Evolutionary conservation across 129 eudicot species (phyloP).

Genomic region (Pseudognaphalium luteoalbum): DNA sequence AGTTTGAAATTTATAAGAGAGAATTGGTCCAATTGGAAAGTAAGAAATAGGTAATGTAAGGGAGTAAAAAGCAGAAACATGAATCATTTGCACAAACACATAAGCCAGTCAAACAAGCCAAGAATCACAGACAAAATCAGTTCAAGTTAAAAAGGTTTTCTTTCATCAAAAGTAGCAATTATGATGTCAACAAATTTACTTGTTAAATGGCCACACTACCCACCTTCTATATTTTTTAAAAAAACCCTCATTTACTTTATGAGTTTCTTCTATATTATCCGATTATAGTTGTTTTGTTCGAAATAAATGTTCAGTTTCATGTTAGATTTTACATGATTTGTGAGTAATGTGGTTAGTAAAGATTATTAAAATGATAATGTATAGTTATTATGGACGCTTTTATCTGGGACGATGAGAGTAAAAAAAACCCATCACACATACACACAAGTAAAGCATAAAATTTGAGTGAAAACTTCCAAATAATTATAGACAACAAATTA

Average conservation of each 20-base stretch:
- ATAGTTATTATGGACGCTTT: no score
- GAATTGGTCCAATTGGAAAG: not conserved
- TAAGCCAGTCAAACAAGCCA: conserved; percentile 38
- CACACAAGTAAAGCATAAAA: conserved; percentile 3
- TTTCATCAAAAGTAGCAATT: conserved; percentile 34
- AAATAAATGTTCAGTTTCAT: no score
- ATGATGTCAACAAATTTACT: conserved; percentile 35
- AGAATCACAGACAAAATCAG: conserved; percentile 39
- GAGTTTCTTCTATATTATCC: no score
- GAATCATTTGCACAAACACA: conserved; percentile 24
- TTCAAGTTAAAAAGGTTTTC: conserved; percentile 24
- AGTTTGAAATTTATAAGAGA: conserved; percentile 31
- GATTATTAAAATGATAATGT: no score
- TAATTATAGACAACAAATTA: conserved; percentile 22
- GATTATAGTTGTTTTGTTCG: no score
- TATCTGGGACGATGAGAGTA: no score
- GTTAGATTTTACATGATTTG: no score
- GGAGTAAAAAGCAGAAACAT: conserved; percentile 12
- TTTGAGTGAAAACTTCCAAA: conserved; percentile 25
- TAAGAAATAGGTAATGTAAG: not conserved
- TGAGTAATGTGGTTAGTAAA: no score
- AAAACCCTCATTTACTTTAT: no score
- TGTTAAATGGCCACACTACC: conserved; percentile 31
- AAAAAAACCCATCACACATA: not conserved
- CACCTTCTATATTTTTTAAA: conserved; percentile 45